Evolutionary conservation across 805 yeast species (phyloP).

Genomic region (Maudiozyma serrabonitensis): DNA sequence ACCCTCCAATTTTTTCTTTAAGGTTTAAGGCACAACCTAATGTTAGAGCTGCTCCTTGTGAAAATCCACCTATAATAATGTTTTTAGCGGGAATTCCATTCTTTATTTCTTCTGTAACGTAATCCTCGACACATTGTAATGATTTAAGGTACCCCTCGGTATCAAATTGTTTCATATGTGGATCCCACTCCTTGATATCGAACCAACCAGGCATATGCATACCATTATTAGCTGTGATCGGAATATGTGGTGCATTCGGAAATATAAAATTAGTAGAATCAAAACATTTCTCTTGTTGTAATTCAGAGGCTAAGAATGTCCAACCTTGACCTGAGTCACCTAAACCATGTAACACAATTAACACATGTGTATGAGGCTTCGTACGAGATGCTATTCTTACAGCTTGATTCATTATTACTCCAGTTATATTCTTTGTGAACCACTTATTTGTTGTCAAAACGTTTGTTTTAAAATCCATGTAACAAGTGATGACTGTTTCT

Average conservation of each 20-base stretch:
- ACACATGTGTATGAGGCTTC: conserved; percentile 45
- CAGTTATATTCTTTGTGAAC: too few relatives aligned
- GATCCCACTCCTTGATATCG: conserved; percentile 53
- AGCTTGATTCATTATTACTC: conserved; percentile 11
- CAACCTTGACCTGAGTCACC: conserved; percentile 91
- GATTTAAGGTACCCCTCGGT: conserved; percentile 43
- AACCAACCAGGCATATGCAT: conserved; percentile 77
- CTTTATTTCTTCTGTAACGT: conserved; percentile 45
- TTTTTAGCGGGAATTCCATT: conserved; percentile 49
- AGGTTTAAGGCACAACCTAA: conserved; percentile 47
- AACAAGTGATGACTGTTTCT: too few relatives aligned
- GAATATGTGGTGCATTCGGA: conserved; percentile 77
- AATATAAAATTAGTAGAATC: conserved; percentile 64
- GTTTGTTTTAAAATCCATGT: too few relatives aligned
- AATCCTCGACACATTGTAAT: conserved; percentile 28
- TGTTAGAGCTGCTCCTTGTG: conserved; percentile 85
- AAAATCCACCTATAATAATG: conserved; percentile 88
- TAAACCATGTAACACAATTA: conserved; percentile 78
- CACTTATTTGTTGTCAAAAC: too few relatives aligned
- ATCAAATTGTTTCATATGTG: conserved; percentile 36
- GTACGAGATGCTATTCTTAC: conserved; percentile 26
- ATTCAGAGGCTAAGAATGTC: conserved; percentile 66
- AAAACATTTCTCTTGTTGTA: conserved; percentile 38
- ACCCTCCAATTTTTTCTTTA: conserved; percentile 65
- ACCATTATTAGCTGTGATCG: conserved; percentile 62